Conservation (phyloP, 352 stramenopile genomes). For the Pythium grandisporangium region DNA sequence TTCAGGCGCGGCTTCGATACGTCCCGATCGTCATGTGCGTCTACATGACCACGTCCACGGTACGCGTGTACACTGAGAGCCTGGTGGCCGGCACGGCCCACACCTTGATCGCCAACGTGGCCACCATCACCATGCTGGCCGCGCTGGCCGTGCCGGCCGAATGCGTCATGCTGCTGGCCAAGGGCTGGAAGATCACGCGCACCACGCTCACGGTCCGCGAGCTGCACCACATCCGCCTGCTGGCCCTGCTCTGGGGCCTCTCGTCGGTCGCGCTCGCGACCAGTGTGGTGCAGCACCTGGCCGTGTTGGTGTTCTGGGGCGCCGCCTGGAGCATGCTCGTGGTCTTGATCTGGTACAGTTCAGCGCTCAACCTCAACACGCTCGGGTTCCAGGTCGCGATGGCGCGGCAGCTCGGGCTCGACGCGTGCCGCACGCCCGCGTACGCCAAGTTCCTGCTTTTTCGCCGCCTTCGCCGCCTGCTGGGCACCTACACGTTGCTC, state of each 20-base stretch:
- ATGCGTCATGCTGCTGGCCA: constrained; percentile 43
- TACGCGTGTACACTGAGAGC: constrained; percentile 21
- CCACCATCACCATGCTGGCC: constrained; percentile 28
- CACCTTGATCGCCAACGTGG: constrained; percentile 23
- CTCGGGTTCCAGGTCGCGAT: constrained; percentile 56
- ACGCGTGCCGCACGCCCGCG: constrained; percentile 37
- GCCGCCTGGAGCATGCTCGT: constrained; percentile 41
- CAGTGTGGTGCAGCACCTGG: constrained; percentile 27
- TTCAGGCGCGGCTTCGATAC: constrained; percentile 48
- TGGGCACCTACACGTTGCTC: constrained; percentile 45
- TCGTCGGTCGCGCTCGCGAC: constrained; percentile 31
- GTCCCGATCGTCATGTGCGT: constrained; percentile 25
- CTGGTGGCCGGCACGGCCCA: constrained; percentile 21
- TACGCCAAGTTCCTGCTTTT: constrained; percentile 66
- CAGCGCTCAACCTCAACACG: constrained; percentile 61
- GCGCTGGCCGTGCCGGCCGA: constrained; percentile 38
- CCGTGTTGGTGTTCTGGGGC: constrained; percentile 41
- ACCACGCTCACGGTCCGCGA: constrained; percentile 27
- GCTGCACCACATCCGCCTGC: constrained; percentile 43
- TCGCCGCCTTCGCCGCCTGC: constrained; percentile 27
- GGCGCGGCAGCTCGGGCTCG: constrained; percentile 38
- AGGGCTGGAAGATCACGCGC: constrained; percentile 67
- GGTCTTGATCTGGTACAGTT: constrained; percentile 68
- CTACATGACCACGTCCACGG: constrained; percentile 18
- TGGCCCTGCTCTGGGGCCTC: constrained; percentile 39